Base-by-base conservation (phyloP, 352 stramenopile species). In the Pythium sukuiense region DNA sequence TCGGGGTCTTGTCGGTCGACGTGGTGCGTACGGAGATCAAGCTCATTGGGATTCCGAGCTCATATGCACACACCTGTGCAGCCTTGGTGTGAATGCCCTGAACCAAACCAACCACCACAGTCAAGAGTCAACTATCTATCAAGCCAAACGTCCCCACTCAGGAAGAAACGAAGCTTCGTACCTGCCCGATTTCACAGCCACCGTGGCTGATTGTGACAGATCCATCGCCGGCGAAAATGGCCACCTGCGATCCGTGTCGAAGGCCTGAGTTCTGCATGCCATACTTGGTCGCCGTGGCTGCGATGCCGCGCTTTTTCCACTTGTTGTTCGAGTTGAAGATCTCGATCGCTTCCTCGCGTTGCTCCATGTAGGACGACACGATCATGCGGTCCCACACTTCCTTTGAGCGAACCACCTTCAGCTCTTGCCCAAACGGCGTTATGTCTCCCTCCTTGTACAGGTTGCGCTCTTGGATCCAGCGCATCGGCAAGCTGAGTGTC, bases 271-370 rank as follows among this genome's bases (percentile, higher is more conserved):
- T 61, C 30, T 61, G 46, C 49, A 84, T 85, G 20, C 62, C 69
- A 61, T 87, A 89, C 61, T 89, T 90, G 5, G 88, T 92, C 16
- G 90, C 88, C 37, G 83, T 80, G 32, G 92, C 67, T 26, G 77
- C 68, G 45, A 95, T 65, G 14, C 79, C 79, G 2, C 71, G 57
- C 41, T 87, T 87, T 43, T 77, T 76, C 76, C 76, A 87, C 41
- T 73, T 67, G 66, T 81, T 83, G 50, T 73, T 72, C 37, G 54
- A 61, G 59, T 87, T 87, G 46, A 80, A 87, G n/a, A 69, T 43
- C 8, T 56, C 33, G 27, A 75, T 66, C 37, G 61, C 61, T 11
- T 80, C 63, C 16, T 75, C 58, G 27, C 73, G 66, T 50, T 72
- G 59, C 14, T 73, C 54, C 7, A 81, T 62, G 13, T 69, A 27